Base-by-base conservation (phyloP, 2,329 filamentous ascomycete genomes). In the Aspergillus novofumigatus region DNA sequence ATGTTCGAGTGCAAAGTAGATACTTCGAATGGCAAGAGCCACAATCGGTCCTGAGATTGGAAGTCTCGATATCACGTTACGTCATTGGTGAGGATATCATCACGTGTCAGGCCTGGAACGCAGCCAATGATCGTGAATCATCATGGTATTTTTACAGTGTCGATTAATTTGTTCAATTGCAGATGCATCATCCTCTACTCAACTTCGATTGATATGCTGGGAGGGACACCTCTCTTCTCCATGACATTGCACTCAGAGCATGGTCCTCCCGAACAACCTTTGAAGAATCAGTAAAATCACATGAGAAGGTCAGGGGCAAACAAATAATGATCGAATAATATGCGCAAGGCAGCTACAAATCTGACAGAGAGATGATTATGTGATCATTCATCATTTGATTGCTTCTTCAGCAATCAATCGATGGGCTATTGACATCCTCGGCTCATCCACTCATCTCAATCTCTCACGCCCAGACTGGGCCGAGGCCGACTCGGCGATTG, bases 71-170 rank as follows among this genome's bases (percentile, higher is more conserved):
- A 47, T 23, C 14, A 11, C 4, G 21, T 55, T 58, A 55, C 56
- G 56, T 58, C 56, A 58, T 58, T 14, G 49, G 29, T 38, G 2
- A 2, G 3, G 1, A 5, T 23, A 17, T 4, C 23, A 17, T 25
- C 56, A 58, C 52, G 56, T 58, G 56, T 32, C 51, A 17, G 7
- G 4, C 2, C 23, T 42, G 3, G 14, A 25, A 49, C 11, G 47
- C 23, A 38, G 14, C 32, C 14, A 38, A 38, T 38, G 4, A 38
- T 38, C 4, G 32, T 35, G 32, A 35, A 35, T 14, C 32, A 7
- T 11, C 32, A 35, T 5, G 32, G 5, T 17, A 6, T 7, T 17
- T 17, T 2, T 38, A 17, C 17, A 14, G 14, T 38, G 32, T 38
- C 14, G 14, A 38, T 3, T 17, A 38, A 17, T 38, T 17, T 38